These are phyloP conservation scores for Penicillium concentricum DNA, from an alignment of 2,329 filamentous ascomycete genomes.

Conservation along the genomic window DNA sequence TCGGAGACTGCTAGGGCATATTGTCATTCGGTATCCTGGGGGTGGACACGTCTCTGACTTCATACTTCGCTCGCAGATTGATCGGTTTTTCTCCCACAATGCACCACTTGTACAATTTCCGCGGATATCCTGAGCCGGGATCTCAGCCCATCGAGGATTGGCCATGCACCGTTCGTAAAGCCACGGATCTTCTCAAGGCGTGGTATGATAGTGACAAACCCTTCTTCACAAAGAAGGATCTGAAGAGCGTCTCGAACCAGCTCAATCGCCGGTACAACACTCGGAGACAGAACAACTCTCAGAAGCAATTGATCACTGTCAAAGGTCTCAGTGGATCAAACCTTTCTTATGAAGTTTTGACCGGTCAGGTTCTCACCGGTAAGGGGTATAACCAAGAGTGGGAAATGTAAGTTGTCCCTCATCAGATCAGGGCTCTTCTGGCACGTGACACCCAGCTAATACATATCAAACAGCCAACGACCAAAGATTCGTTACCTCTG, in stretches of 20 bases:
- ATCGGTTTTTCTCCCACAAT: not conserved
- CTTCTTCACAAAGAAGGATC: not conserved
- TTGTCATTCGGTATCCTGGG: too few relatives aligned
- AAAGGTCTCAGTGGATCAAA: not conserved
- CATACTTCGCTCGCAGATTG: too few relatives aligned
- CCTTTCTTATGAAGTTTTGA: not conserved
- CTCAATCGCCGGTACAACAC: not conserved
- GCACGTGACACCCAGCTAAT: not conserved
- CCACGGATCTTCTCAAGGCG: not conserved
- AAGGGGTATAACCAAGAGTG: not conserved
- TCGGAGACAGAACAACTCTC: too few relatives aligned
- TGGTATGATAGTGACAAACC: not conserved
- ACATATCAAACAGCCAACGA: not conserved
- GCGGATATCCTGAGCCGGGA: not conserved
- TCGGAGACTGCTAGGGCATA: too few relatives aligned
- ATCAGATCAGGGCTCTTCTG: not conserved
- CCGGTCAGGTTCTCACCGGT: not conserved
- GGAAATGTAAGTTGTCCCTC: not conserved
- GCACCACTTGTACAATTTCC: not conserved
- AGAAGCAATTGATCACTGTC: not conserved
- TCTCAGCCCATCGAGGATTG: not conserved
- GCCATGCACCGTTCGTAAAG: not conserved
- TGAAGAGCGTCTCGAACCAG: not conserved
- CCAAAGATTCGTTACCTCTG: not conserved
- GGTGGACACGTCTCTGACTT: too few relatives aligned